Conservation (phyloP, 2,329 filamentous ascomycete species). For the Tolypocladium sp. region DNA sequence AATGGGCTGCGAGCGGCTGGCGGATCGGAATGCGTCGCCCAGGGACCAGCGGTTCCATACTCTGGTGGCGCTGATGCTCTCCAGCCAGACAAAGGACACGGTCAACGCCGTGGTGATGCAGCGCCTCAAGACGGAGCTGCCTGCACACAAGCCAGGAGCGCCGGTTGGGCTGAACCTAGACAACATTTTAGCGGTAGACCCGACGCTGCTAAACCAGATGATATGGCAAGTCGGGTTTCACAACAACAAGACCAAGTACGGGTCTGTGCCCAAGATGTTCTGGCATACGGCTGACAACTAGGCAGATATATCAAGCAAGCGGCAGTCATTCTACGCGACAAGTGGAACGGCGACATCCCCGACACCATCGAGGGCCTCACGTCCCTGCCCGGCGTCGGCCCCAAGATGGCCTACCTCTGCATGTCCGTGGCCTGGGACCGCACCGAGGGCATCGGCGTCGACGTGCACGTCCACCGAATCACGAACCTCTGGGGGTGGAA, state of each 20-base stretch:
- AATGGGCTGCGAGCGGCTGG: slow-evolving; percentile 85
- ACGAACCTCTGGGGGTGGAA: slow-evolving; percentile 94
- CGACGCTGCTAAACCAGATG: slow-evolving; percentile 57
- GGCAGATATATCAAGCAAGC: slow-evolving; percentile 58
- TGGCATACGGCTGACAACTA: neutral
- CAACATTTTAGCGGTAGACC: slow-evolving; percentile 65
- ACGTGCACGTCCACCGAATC: slow-evolving; percentile 91
- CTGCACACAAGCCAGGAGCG: slow-evolving; percentile 34
- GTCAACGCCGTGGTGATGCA: slow-evolving; percentile 79
- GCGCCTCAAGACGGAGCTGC: slow-evolving; percentile 66
- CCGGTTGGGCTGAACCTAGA: slow-evolving; percentile 57
- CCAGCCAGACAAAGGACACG: slow-evolving; percentile 87
- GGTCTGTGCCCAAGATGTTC: neutral
- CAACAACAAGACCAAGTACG: slow-evolving; percentile 75
- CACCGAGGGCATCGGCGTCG: slow-evolving; percentile 75
- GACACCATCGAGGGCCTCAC: slow-evolving; percentile 66
- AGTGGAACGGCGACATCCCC: slow-evolving; percentile 69
- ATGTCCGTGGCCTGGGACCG: slow-evolving; percentile 61
- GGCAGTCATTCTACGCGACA: slow-evolving; percentile 62
- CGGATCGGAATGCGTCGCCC: slow-evolving; percentile 38
- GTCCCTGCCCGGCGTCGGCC: slow-evolving; percentile 76
- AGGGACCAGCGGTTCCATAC: slow-evolving; percentile 72
- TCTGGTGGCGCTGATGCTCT: slow-evolving; percentile 80
- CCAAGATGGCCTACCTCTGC: slow-evolving; percentile 90
- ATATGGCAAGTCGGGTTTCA: slow-evolving; percentile 87